These are phyloP conservation scores for Acrasis kona DNA, from an alignment of 78 protist genomes.

Conservation along the genomic window DNA sequence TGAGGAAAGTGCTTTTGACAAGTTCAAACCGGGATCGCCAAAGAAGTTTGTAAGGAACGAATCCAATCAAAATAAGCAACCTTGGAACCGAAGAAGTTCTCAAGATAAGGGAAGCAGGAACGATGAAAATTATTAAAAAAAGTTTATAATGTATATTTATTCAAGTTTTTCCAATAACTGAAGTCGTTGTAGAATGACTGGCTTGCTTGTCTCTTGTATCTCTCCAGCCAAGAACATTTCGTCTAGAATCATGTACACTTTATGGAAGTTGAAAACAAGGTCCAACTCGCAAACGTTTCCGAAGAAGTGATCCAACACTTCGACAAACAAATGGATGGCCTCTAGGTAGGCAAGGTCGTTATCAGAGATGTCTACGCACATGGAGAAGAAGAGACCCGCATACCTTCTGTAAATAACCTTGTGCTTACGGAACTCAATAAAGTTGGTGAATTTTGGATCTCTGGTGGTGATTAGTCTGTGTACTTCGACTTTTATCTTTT, in stretches of 20 bases:
- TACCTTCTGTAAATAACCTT: conserved; percentile 88
- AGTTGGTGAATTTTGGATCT: conserved; percentile 83
- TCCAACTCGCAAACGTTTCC: conserved; percentile 97
- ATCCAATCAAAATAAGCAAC: not conserved
- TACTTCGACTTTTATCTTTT: conserved; percentile 70
- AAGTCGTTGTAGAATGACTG: conserved; percentile 23
- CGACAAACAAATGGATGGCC: conserved; percentile 93
- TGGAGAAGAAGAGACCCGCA: conserved; percentile 89
- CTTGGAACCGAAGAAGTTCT: not conserved
- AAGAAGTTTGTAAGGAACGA: not conserved
- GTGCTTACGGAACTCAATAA: conserved; percentile 85
- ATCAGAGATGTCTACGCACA: conserved; percentile 85
- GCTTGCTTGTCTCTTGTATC: conserved; percentile 86
- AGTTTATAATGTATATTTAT: not conserved
- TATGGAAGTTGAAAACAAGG: conserved; percentile 91
- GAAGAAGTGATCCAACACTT: conserved; percentile 86
- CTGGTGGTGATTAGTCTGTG: conserved; percentile 78
- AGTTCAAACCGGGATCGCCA: not conserved
- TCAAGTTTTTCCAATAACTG: conserved; percentile 19
- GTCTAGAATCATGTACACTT: conserved; percentile 86
- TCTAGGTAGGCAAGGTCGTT: conserved; percentile 90
- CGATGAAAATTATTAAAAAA: not conserved
- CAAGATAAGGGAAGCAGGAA: not conserved
- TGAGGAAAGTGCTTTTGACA: not conserved
- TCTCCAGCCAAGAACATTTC: conserved; percentile 96